A percentile compares a stretch with the other conserved stretches of the same genome.
phyloP scores from a whole-genome alignment of 1,284 basidiomycete genomes.

The Ustilago hordei region DNA sequence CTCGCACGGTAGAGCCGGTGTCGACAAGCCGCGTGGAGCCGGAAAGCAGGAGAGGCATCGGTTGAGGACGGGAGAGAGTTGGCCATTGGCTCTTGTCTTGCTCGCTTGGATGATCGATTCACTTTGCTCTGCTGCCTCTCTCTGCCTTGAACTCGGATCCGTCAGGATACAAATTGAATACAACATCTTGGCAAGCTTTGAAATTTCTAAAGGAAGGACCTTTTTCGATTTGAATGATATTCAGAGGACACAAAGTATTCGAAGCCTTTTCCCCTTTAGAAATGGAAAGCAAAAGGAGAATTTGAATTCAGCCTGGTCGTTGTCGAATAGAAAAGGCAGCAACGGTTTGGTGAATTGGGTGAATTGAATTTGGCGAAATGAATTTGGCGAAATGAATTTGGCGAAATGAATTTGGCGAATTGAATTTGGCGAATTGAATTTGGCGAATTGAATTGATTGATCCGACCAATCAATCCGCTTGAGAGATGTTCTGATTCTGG shows the following conservation, averaged over 20 bases:
- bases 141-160: conserved; percentile 1
- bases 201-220: too few species aligned
- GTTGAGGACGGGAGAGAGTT: conserved; percentile 32
- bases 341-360: conserved; percentile 6
- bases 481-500: conserved; percentile 11
- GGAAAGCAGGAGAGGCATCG: conserved; percentile 5
- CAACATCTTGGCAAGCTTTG: not conserved
- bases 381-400: too few species aligned
- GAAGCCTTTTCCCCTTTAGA: too few species aligned
- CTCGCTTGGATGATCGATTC: not conserved
- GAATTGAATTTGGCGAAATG: too few species aligned
- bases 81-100: not conserved
- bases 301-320: not conserved
- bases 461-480: conserved; percentile 36
- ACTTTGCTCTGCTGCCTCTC: not conserved
- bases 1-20: conserved; percentile 24
- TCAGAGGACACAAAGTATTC: too few species aligned
- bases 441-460: conserved; percentile 18
- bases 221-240: too few species aligned
- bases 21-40: too few species aligned
- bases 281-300: not conserved
- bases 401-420: too few species aligned
- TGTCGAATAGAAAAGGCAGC: conserved; percentile 7
- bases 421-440: too few species aligned
- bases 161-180: conserved; percentile 2